A percentile compares a stretch with the other conserved stretches of the same genome.
Conservation (phyloP, 2,329 filamentous ascomycete species). For the Hypoxylon sp. region DNA sequence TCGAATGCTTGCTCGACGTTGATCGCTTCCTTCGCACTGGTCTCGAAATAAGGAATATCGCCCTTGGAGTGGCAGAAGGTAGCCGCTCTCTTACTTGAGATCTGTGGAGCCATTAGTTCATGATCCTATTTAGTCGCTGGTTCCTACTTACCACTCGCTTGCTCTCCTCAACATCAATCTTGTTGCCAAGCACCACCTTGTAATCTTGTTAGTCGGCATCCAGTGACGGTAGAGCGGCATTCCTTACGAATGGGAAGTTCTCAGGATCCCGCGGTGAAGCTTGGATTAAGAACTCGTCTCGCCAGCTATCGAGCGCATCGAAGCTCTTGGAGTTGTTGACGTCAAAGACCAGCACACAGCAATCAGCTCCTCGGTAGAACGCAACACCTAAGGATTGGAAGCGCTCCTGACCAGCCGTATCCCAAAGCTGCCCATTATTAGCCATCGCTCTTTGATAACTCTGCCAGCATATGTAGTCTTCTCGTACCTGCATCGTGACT, state of each 20-base stretch:
- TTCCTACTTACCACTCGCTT: slow-evolving; percentile 81
- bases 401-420: slow-evolving; percentile 95
- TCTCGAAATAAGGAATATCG: slow-evolving; percentile 98
- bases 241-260: slow-evolving; percentile 93
- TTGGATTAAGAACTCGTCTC: slow-evolving; percentile 98
- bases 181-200: slow-evolving; percentile 95
- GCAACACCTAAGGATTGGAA: slow-evolving; percentile 98
- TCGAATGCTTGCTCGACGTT: slow-evolving; percentile 91
- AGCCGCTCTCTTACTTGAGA: slow-evolving; percentile 95
- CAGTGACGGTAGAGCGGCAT: background rate
- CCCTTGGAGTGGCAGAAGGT: slow-evolving; percentile 98
- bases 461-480: slow-evolving; percentile 20
- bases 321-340: slow-evolving; percentile 99
- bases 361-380: slow-evolving; percentile 97
- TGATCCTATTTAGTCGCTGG: background rate
- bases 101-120: slow-evolving; percentile 64
- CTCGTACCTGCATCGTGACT: slow-evolving; percentile 93
- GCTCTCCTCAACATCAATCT: slow-evolving; percentile 98
- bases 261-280: slow-evolving; percentile 96
- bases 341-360: slow-evolving; percentile 97
- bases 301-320: slow-evolving; percentile 97
- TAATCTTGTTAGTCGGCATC: slow-evolving; percentile 25
- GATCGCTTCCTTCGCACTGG: slow-evolving; percentile 97
- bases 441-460: slow-evolving; percentile 38
- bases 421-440: slow-evolving; percentile 80